phyloP scores from a whole-genome alignment of 139 green algal species.

The Haematococcus lacustris region DNA sequence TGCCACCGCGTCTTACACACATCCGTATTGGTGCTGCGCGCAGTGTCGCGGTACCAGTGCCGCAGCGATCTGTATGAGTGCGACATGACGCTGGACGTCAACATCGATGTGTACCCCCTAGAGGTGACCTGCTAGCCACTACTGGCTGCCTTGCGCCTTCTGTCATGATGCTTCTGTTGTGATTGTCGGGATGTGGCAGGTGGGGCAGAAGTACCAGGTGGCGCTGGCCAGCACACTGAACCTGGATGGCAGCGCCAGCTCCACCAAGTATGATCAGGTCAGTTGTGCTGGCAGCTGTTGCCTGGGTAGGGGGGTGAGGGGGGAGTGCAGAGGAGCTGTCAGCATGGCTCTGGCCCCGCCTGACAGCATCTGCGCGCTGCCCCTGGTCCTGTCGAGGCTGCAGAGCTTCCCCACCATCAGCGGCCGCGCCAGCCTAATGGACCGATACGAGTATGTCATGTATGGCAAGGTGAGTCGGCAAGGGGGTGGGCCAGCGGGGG shows the following conservation, averaged over 20 bases:
- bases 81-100: conserved; percentile 87
- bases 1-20: background rate
- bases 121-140: no score
- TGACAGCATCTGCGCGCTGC: no score
- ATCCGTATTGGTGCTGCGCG: conserved; percentile 3
- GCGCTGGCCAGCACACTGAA: conserved; percentile 78
- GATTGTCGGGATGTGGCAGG: conserved; percentile 32
- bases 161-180: background rate
- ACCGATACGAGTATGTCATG: conserved; percentile 97
- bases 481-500: no score
- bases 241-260: conserved; percentile 53
- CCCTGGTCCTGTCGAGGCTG: background rate
- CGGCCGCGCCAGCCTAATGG: conserved; percentile 62
- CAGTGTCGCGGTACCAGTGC: conserved; percentile 78
- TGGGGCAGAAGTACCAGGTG: conserved; percentile 78
- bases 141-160: no score
- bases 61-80: conserved; percentile 87
- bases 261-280: conserved; percentile 58
- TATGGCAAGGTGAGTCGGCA: conserved; percentile 64
- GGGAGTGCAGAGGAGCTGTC: background rate
- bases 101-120: conserved; percentile 89
- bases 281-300: conserved; percentile 6
- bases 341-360: no score
- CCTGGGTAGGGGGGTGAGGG: no score
- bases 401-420: conserved; percentile 46